These are phyloP conservation scores for Willaertia magna DNA, from an alignment of 208 protist genomes.

Conservation along the genomic window DNA sequence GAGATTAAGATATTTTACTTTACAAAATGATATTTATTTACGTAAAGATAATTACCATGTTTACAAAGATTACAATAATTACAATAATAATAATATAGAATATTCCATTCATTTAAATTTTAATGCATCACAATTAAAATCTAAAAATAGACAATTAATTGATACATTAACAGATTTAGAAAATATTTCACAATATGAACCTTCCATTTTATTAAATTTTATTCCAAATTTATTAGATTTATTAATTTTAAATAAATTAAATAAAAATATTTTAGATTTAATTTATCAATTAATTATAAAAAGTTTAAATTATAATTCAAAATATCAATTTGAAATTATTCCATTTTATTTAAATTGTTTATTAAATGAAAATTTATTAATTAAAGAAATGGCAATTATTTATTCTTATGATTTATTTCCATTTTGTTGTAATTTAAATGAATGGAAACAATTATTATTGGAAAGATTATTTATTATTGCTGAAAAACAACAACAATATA, in stretches of 20 bases:
- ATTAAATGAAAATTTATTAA: background rate
- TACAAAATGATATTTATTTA: too few relatives aligned
- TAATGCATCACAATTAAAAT: background rate
- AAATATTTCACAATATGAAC: background rate
- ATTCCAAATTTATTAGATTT: background rate
- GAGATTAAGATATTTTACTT: too few relatives aligned
- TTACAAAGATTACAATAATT: too few relatives aligned
- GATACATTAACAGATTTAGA: background rate
- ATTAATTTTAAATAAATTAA: background rate
- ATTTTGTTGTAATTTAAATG: background rate
- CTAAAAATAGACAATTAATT: background rate
- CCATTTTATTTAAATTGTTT: background rate
- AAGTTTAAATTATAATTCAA: background rate
- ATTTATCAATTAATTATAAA: background rate
- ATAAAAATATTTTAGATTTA: background rate
- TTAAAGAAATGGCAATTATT: background rate
- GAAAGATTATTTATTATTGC: background rate
- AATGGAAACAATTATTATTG: background rate
- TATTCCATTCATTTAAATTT: background rate
- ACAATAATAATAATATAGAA: background rate
- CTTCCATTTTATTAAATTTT: background rate
- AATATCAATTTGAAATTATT: background rate
- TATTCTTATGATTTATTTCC: background rate
- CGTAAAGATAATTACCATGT: too few relatives aligned
- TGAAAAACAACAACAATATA: background rate